Conservation (phyloP, 179 eudicot species). For the Gypsophila paniculata region DNA sequence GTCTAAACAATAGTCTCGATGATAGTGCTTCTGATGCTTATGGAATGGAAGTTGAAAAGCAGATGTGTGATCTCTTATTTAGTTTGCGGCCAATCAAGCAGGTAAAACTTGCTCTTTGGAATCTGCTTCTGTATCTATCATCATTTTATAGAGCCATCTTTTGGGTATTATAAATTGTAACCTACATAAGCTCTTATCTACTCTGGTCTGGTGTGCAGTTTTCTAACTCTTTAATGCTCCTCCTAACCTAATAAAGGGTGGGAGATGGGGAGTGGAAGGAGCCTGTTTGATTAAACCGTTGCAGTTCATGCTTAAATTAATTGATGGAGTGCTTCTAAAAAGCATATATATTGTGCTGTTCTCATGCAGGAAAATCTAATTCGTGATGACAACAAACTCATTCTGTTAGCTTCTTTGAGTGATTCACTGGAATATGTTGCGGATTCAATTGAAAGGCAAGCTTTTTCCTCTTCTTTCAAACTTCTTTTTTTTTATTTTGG, state of each 20-base stretch:
- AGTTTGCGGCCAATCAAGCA: slow-evolving; percentile 87
- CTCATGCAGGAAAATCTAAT: slow-evolving; percentile 82
- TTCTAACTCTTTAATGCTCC: background rate
- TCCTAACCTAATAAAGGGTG: background rate
- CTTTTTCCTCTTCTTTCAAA: slow-evolving; percentile 17
- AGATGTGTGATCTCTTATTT: slow-evolving; percentile 75
- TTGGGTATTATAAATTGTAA: background rate
- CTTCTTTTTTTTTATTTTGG: background rate
- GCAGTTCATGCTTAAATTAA: background rate
- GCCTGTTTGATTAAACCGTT: slow-evolving; percentile 15
- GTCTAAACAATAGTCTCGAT: slow-evolving; percentile 54
- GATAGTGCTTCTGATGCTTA: slow-evolving; percentile 59
- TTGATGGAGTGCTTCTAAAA: slow-evolving; percentile 1
- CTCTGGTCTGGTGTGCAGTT: background rate
- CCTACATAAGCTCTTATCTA: background rate
- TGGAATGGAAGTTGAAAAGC: slow-evolving; percentile 58
- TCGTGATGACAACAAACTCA: slow-evolving; percentile 92
- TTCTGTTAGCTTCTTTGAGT: slow-evolving; percentile 84
- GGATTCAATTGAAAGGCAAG: slow-evolving; percentile 92
- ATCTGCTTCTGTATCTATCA: slow-evolving; percentile 1
- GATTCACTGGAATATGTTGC: slow-evolving; percentile 99
- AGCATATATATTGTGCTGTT: background rate
- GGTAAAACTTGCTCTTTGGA: slow-evolving; percentile 37
- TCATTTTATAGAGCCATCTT: background rate
- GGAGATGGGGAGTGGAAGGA: background rate